Evolutionary conservation across 768 basidiomycete species (phyloP), one percentile per base, ranked within the genome.

Genomic region (Tulasnella calospora): DNA sequence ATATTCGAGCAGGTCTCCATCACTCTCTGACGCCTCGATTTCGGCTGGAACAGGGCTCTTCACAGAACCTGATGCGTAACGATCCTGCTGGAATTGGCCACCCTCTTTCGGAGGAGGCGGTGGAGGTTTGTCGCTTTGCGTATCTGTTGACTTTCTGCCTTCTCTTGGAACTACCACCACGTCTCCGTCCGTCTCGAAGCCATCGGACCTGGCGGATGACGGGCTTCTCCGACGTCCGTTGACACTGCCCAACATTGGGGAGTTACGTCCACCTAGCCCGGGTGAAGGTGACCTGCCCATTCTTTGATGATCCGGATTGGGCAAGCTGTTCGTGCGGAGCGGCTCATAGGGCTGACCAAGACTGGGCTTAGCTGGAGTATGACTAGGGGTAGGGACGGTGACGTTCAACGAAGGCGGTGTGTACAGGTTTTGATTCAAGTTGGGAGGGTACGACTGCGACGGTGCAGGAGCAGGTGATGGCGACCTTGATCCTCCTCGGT

Each of bases 51-150:
- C 35, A 35, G 51, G 70, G 12, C 61, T 35, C 38, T 23, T n/a
- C 30, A 15, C 38, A 17, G 51, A 33, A 61, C 57, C 27, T n/a
- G 41, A 13, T n/a, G 74, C 27, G 7, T 36, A 38, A 33, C 47
- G 40, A 51, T 46, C 46, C 46, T 19, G 46, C 19, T 46, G 46
- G 46, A 46, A 46, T 47, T 9, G 27, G 13, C 51, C 51, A n/a
- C 10, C 10, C 17, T 77, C 76, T 51, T 77, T 77, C 0, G 76
- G 76, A 77, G 76, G 76, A n/a, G 76, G 76, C 19, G 76, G 33
- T 27, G 76, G 76, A 19, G 76, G 61, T n/a, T n/a, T 67, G 51
- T 77, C 76, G 30, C 67, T 71, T 8, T 38, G n/a, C 17, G 70
- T 71, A 13, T 77, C 70, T 44, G 69, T 35, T n/a, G 74, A 75